Conservation (phyloP, 2,329 filamentous ascomycete genomes). For the Xylariaceae sp. region DNA sequence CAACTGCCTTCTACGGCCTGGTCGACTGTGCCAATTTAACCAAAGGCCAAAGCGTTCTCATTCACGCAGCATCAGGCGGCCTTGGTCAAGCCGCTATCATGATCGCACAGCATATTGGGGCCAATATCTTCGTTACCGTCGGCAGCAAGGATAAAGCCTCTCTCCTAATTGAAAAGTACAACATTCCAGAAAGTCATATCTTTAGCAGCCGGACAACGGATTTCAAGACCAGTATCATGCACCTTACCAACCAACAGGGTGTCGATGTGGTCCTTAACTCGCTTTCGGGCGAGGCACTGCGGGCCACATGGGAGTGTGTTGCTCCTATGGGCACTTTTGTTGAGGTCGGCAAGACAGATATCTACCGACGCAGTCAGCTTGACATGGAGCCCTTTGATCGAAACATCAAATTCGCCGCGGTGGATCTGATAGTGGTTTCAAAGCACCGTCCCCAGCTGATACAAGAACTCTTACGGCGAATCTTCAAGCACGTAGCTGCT, state of each 20-base stretch:
- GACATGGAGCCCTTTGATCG: constrained; percentile 45
- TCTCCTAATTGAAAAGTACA: constrained; percentile 35
- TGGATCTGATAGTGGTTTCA: constrained; percentile 18
- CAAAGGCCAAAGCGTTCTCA: constrained; percentile 33
- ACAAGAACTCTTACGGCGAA: no score
- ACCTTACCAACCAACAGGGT: constrained; percentile 31
- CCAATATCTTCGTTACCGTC: constrained; percentile 41
- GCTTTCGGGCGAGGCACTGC: constrained; percentile 35
- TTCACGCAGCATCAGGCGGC: constrained; percentile 33
- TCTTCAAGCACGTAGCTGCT: no score
- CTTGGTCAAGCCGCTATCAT: constrained; percentile 32
- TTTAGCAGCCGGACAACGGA: constrained; percentile 33
- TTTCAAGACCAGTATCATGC: constrained; percentile 36
- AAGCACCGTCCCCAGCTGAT: constrained; percentile 2
- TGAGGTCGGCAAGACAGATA: constrained; percentile 43
- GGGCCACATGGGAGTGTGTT: constrained; percentile 41
- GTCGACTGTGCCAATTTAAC: constrained; percentile 34
- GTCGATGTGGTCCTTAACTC: constrained; percentile 30
- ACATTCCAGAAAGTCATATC: constrained; percentile 40
- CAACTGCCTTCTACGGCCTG: constrained; percentile 39
- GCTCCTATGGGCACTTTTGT: constrained; percentile 42
- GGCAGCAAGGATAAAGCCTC: constrained; percentile 36
- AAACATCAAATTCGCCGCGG: constrained; percentile 19
- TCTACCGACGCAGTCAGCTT: constrained; percentile 41
- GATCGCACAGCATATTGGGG: constrained; percentile 27